Conservation (phyloP, 164 flowering plant genomes). For the Magnolia officinalis region DNA sequence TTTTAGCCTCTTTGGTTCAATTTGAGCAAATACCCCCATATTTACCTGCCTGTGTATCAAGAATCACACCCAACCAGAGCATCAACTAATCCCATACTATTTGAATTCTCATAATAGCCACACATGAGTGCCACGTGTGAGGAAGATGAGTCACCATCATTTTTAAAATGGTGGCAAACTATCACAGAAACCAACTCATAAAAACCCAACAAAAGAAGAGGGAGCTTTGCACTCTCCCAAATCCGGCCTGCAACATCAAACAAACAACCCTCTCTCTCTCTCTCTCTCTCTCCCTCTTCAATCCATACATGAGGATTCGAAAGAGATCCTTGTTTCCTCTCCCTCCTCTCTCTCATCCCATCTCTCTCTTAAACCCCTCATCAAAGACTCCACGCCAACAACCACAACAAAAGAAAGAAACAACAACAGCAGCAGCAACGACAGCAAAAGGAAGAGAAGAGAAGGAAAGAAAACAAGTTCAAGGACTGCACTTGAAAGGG, state of each 20-base stretch:
- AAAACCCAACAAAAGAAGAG: background rate
- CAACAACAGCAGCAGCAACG: background rate
- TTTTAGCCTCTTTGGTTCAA: too few relatives aligned
- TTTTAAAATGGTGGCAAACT: background rate
- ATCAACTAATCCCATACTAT: too few relatives aligned
- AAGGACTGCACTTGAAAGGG: conserved; percentile 4
- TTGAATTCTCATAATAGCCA: background rate
- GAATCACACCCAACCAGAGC: too few relatives aligned
- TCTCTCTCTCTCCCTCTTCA: background rate
- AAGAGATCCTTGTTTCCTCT: conserved; percentile 8
- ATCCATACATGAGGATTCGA: conserved; percentile 20
- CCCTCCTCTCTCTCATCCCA: background rate
- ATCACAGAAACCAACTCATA: background rate
- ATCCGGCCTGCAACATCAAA: background rate
- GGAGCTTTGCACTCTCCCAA: conserved; percentile 5
- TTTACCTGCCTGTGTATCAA: too few relatives aligned
- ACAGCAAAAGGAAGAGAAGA: background rate
- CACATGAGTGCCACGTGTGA: background rate
- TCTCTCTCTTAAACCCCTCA: conserved; percentile 4
- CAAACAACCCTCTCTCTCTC: background rate
- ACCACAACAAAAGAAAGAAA: background rate
- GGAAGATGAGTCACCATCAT: background rate
- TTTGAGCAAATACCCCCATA: too few relatives aligned
- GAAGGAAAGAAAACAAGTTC: background rate
- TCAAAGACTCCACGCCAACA: background rate